Conservation (phyloP, 2,329 filamentous ascomycete genomes). For the Exophiala spinifera region DNA sequence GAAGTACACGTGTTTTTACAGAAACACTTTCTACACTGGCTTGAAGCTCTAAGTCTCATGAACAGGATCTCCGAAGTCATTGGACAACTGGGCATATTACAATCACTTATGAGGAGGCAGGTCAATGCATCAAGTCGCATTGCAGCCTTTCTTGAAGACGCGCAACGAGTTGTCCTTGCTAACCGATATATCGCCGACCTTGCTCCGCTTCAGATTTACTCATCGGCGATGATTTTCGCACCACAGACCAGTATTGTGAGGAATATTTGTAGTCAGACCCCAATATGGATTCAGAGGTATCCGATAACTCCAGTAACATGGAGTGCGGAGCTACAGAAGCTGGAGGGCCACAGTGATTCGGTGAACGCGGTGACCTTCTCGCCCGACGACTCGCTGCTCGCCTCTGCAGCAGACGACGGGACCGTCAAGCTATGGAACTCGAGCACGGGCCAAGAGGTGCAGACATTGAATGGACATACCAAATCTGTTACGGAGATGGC, state of each 20-base stretch:
- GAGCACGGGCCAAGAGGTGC: conserved; percentile 13
- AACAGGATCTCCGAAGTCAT: not conserved
- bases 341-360: conserved; percentile 26
- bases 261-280: too few relatives aligned
- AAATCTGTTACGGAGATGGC: conserved; percentile 10
- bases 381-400: conserved; percentile 28
- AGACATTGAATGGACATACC: conserved; percentile 23
- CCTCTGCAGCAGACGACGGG: conserved; percentile 29
- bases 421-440: conserved; percentile 32
- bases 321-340: conserved; percentile 8
- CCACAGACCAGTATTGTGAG: conserved; percentile 30
- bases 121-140: too few relatives aligned
- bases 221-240: conserved; percentile 34
- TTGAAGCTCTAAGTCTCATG: conserved; percentile 29
- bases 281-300: too few relatives aligned
- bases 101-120: too few relatives aligned
- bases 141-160: too few relatives aligned
- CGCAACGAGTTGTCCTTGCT: conserved; percentile 32
- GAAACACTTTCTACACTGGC: conserved; percentile 28
- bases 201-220: conserved; percentile 39
- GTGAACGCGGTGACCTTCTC: conserved; percentile 31
- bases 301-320: too few relatives aligned
- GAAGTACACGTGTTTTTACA: conserved; percentile 18
- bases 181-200: conserved; percentile 31
- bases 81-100: too few relatives aligned